These are phyloP conservation scores for Fusarium buxicola DNA, from an alignment of 2,329 filamentous ascomycete species.

Conservation along the genomic window DNA sequence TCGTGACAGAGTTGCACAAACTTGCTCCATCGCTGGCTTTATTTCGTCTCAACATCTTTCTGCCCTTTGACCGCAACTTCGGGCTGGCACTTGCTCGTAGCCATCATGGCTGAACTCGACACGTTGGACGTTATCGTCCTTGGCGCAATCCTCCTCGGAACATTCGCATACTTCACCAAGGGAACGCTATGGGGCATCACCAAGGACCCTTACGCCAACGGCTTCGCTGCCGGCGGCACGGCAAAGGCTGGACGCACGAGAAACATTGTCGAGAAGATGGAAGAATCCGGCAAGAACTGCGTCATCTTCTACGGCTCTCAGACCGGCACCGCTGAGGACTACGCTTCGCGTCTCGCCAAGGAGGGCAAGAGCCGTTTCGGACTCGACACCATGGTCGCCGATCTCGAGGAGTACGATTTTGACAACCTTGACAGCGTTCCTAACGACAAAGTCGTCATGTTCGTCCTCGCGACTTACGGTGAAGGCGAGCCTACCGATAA, in stretches of 20 bases:
- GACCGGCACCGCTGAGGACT: constrained; percentile 98
- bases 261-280: constrained; percentile 95
- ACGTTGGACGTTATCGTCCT: constrained; percentile 96
- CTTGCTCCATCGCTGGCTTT: constrained; percentile 1
- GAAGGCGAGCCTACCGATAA: constrained; percentile 99
- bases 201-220: constrained; percentile 88
- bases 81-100: constrained; percentile 20
- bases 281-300: constrained; percentile 95
- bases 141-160: constrained; percentile 83
- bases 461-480: constrained; percentile 96
- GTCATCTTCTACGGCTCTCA: constrained; percentile 99
- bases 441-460: constrained; percentile 91
- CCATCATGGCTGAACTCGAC: constrained; percentile 92
- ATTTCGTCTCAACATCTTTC: neutral
- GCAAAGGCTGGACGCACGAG: constrained; percentile 86
- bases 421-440: constrained; percentile 92
- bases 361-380: constrained; percentile 97
- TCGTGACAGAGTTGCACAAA: constrained; percentile 5
- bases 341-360: constrained; percentile 94
- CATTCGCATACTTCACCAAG: constrained; percentile 96
- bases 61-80: constrained; percentile 13
- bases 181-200: constrained; percentile 90
- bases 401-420: constrained; percentile 97
- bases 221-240: constrained; percentile 76
- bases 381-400: constrained; percentile 97